A percentile compares a stretch with the other conserved stretches of the same genome.
Conservation (phyloP, 495 filamentous ascomycete genomes). For the Penicillium psychrofluorescens region DNA sequence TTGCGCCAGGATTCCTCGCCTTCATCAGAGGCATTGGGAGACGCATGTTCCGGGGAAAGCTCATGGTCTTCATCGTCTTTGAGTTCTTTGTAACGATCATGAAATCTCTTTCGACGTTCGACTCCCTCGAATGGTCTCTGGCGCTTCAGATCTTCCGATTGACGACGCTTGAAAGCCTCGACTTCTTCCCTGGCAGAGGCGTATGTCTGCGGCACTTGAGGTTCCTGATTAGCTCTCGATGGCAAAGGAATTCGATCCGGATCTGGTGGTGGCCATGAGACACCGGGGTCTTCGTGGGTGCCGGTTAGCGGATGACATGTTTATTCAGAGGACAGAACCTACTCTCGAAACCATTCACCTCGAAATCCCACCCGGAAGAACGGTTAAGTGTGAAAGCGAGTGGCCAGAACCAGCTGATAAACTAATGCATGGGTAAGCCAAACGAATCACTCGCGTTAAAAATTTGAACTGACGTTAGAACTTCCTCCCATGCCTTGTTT, state of each 20-base stretch:
- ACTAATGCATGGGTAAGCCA: conserved; percentile 14
- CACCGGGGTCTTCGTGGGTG: conserved; percentile 31
- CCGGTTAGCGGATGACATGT: background rate
- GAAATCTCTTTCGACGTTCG: conserved; percentile 44
- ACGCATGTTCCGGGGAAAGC: conserved; percentile 10
- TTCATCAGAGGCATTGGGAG: conserved; percentile 28
- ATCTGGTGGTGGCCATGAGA: conserved; percentile 83
- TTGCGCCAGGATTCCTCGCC: conserved; percentile 72
- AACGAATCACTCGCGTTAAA: background rate
- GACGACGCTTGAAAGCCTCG: conserved; percentile 49
- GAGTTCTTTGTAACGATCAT: conserved; percentile 31
- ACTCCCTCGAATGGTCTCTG: conserved; percentile 17
- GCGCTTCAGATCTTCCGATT: conserved; percentile 47
- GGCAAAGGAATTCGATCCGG: conserved; percentile 67
- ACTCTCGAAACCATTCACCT: conserved; percentile 86
- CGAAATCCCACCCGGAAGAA: conserved; percentile 56
- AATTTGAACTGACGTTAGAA: conserved; percentile 25
- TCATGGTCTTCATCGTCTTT: conserved; percentile 29
- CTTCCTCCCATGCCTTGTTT: conserved; percentile 66
- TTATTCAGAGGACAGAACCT: conserved; percentile 8
- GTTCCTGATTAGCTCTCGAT: conserved; percentile 16
- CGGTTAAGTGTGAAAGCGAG: conserved; percentile 49
- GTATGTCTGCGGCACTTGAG: conserved; percentile 22
- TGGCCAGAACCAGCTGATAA: conserved; percentile 60
- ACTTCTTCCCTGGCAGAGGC: conserved; percentile 40